Evolutionary conservation across 2,329 filamentous ascomycete genomes (phyloP), one percentile per base, ranked within the genome.

Genomic region (Parasarocladium wereldwijsianum): DNA sequence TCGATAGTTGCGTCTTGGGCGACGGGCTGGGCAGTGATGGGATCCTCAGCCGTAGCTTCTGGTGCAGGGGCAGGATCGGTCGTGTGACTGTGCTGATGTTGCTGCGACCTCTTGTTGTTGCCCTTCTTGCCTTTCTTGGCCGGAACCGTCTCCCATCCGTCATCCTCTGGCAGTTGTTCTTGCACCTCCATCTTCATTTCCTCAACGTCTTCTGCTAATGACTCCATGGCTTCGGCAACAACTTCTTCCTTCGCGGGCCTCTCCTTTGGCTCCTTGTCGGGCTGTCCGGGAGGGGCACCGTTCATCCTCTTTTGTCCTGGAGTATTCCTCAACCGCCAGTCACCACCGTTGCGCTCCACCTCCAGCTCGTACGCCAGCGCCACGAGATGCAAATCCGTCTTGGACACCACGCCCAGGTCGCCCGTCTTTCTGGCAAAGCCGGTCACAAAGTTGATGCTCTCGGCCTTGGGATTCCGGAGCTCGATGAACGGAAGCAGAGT

Each of bases 311-410:
- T 86, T 50, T 93, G 85, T 1, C 76, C 79, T 0, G 87, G 87
- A 3, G 70, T 66, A 34, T 69, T 81, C 37, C 86, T 66, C 51
- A 94, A 46, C 35, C 86, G 70, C 79, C 83, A 93, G 49, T 93
- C 76, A 2, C 86, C 86, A n/a, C 76, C 73, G 49, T 93, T 92
- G 34, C 76, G 64, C 59, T 96, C 86, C 44, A 82, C 80, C 44
- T 96, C 87, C n/a, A 96, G 51, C 50, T 98, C 90, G 51, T 96
- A 96, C 1, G 84, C 80, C 33, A 98, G 60, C 7, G 87, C 90
- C 45, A 96, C 61, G 23, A 98, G 68, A 41, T 92, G 80, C 36
- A 96, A 61, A 72, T 98, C 90, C 2, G 85, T 80, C 47, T 69
- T 74, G 55, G 86, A 94, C 34, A 98, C 60, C 1, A 94, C 87